Evolutionary conservation across 1,284 basidiomycete species (phyloP), one percentile per base, ranked within the genome.

Genomic region (Dichomitus squalens): DNA sequence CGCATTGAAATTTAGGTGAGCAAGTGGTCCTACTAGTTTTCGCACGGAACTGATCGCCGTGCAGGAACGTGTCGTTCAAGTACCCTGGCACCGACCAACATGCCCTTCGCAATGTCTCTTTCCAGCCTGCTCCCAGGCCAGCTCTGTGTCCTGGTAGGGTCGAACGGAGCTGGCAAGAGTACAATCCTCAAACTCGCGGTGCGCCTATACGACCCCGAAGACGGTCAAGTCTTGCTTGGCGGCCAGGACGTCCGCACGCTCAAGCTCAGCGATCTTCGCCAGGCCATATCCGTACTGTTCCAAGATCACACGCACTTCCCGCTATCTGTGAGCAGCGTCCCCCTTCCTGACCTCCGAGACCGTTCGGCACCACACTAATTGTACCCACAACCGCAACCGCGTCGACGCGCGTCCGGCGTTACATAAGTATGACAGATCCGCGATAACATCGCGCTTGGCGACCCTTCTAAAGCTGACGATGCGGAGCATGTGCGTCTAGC

Each of bases 231-330:
- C 49, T 70, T 90, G 16, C 71, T 92, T 27, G 81, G 90, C 58
- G 84, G 79, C 4, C 72, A 73, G 39, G 82, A 90, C 63, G 87
- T 92, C 59, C 79, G 76, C 46, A 80, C 77, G 0, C 70, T 89
- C 12, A 82, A 78, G 56, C 75, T 92, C n/a, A 75, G 72, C 18
- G 85, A 90, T 68, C 71, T 92, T 11, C 76, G 90, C 33, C 78
- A 80, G 23, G 79, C 82, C 2, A 83, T 83, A 23, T 83, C 85
- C 3, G 85, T 87, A 11, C 78, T 92, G 18, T 91, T 90, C 73
- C 90, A 92, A 67, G 90, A 92, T 68, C 90, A 89, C 65, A 87
- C 85, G 0, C 79, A 85, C 63, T 91, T 91, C 67, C 88, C 88
- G 0, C 74, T 92, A 39, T 86, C 88, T 14, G 88, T 89, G 60